A percentile compares a stretch with the other conserved stretches of the same genome.
Conservation (phyloP, 108 stramenopile species). For the Nannochloropsis gaditana region DNA sequence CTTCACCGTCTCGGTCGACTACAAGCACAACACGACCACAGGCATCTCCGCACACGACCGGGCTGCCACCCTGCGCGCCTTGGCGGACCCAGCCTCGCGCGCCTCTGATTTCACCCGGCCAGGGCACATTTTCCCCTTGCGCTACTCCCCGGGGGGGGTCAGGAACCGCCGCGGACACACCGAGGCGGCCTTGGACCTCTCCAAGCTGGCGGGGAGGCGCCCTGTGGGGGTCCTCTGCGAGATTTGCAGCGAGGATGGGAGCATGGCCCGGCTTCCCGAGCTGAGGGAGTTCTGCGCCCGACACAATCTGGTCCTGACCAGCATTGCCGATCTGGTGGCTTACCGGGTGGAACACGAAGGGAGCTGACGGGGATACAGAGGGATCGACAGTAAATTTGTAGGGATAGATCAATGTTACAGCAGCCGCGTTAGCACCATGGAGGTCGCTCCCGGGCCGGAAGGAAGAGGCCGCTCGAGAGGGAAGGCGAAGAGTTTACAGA, state of each 20-base stretch:
- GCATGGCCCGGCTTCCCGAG: slow-evolving; percentile 84
- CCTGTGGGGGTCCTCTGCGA: slow-evolving; percentile 91
- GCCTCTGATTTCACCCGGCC: slow-evolving; percentile 79
- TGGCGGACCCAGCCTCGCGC: slow-evolving; percentile 61
- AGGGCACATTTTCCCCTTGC: slow-evolving; percentile 92
- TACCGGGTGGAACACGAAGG: slow-evolving; percentile 68
- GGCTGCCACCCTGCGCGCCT: slow-evolving; percentile 67
- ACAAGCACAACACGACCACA: slow-evolving; percentile 80
- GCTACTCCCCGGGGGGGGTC: slow-evolving; percentile 79
- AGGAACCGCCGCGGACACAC: slow-evolving; percentile 86
- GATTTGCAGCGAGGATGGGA: slow-evolving; percentile 92
- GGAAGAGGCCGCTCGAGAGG: too few species aligned
- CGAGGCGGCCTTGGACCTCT: slow-evolving; percentile 90
- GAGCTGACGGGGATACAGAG: neutral
- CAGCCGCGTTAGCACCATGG: too few species aligned
- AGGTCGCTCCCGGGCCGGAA: too few species aligned
- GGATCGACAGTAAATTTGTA: neutral
- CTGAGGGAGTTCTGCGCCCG: slow-evolving; percentile 69
- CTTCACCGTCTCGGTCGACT: slow-evolving; percentile 86
- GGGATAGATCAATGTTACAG: too few species aligned
- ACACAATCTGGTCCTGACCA: slow-evolving; percentile 79
- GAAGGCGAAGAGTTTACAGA: too few species aligned
- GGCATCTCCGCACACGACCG: slow-evolving; percentile 89
- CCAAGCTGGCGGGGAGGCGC: slow-evolving; percentile 69
- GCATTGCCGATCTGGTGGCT: slow-evolving; percentile 79